Evolutionary conservation across 768 basidiomycete genomes (phyloP).

Genomic region (Leccinellum albellum): DNA sequence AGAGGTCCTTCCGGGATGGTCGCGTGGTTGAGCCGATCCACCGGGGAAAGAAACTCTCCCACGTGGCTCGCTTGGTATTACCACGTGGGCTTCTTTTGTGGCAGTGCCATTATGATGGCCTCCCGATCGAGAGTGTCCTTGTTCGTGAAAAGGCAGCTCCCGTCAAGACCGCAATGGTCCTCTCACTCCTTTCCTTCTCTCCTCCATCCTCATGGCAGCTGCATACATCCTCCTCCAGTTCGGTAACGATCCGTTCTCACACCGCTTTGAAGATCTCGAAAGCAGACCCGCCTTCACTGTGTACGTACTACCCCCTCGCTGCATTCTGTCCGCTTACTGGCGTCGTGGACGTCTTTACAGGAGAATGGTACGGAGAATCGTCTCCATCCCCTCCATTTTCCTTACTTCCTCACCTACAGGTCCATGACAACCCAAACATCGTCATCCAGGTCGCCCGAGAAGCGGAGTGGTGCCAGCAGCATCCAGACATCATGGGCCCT

Average conservation of each 20-base stretch:
- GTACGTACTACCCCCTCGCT: slow-evolving; percentile 38
- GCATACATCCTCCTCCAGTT: slow-evolving; percentile 58
- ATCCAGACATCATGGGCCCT: slow-evolving; percentile 77
- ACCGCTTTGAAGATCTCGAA: slow-evolving; percentile 61
- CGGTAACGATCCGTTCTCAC: slow-evolving; percentile 59
- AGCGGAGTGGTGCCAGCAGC: slow-evolving; percentile 60
- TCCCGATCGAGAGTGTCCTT: slow-evolving; percentile 41
- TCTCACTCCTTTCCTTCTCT: slow-evolving; percentile 17
- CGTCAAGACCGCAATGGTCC: slow-evolving; percentile 9
- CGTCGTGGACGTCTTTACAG: slow-evolving; percentile 7
- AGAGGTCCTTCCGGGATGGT: neutral
- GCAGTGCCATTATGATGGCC: slow-evolving; percentile 28
- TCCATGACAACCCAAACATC: slow-evolving; percentile 53
- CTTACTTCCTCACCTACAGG: slow-evolving; percentile 33
- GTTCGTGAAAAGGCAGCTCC: slow-evolving; percentile 34
- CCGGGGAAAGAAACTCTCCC: slow-evolving; percentile 20
- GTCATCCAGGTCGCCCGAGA: slow-evolving; percentile 66
- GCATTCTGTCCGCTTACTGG: slow-evolving; percentile 2
- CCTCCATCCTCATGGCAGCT: slow-evolving; percentile 31
- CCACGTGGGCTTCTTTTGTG: slow-evolving; percentile 33
- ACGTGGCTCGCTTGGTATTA: slow-evolving; percentile 33
- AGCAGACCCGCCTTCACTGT: slow-evolving; percentile 63
- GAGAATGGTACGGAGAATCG: slow-evolving; percentile 16
- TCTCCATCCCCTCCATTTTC: neutral
- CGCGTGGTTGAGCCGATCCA: slow-evolving; percentile 4